These are phyloP conservation scores for Colletotrichum phormii DNA, from an alignment of 2,329 filamentous ascomycete species.

Conservation along the genomic window DNA sequence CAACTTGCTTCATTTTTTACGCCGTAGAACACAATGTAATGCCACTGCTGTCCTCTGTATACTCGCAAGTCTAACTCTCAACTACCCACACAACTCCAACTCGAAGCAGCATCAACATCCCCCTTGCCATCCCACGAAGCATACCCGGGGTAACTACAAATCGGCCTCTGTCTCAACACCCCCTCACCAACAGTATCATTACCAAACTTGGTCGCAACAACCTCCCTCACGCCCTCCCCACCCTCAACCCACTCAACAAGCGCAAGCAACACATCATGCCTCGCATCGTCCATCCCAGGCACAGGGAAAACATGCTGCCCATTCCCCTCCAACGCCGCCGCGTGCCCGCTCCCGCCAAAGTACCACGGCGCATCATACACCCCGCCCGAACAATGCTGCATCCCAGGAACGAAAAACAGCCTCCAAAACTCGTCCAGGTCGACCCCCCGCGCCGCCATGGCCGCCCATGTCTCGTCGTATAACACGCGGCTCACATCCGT, in stretches of 20 bases:
- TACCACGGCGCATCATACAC: constrained; percentile 49
- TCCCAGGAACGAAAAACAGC: constrained; percentile 62
- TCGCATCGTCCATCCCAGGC: constrained; percentile 48
- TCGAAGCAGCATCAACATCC: background rate
- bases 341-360: constrained; percentile 42
- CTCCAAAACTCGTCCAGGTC: constrained; percentile 56
- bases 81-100: background rate
- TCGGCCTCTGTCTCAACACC: constrained; percentile 11
- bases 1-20: background rate
- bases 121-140: constrained; percentile 13
- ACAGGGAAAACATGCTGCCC: constrained; percentile 45
- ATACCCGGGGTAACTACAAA: constrained; percentile 14
- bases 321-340: constrained; percentile 42
- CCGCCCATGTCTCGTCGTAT: constrained; percentile 58
- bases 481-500: constrained; percentile 59
- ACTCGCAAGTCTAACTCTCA: background rate
- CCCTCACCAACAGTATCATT: constrained; percentile 7
- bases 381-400: constrained; percentile 58
- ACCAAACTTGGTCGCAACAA: constrained; percentile 46
- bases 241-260: constrained; percentile 53
- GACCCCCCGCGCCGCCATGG: constrained; percentile 49
- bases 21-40: no score
- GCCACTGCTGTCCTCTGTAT: background rate
- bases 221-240: constrained; percentile 43
- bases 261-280: constrained; percentile 50